Percentiles rank a stretch among this genome's conserved stretches.
Evolutionary conservation across 2,329 filamentous ascomycete species (phyloP).

Genomic region (Claviceps capensis): DNA sequence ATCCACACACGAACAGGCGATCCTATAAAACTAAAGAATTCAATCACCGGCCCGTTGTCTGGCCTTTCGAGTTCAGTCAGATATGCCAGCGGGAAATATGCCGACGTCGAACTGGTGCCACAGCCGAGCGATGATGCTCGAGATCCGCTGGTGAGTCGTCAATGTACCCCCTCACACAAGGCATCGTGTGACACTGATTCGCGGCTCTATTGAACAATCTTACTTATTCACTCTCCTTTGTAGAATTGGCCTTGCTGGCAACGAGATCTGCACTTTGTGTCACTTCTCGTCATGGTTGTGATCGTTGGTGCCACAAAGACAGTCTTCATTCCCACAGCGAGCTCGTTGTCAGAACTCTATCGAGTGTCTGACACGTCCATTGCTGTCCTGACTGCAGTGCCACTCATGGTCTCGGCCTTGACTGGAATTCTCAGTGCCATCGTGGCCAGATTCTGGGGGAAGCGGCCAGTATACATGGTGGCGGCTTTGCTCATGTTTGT

Average conservation of each 20-base stretch:
- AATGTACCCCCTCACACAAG: too few relatives aligned
- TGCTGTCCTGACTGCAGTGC: conserved; percentile 37
- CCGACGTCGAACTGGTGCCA: conserved; percentile 33
- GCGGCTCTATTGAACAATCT: too few relatives aligned
- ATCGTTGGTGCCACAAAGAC: conserved; percentile 40
- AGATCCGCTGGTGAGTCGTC: conserved; percentile 37
- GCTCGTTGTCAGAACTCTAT: conserved; percentile 28
- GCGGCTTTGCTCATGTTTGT: conserved; percentile 32
- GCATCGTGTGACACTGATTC: too few relatives aligned
- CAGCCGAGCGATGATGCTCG: conserved; percentile 40
- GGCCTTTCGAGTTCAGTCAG: conserved; percentile 25
- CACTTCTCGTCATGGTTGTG: conserved; percentile 32
- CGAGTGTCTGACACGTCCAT: conserved; percentile 32
- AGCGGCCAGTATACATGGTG: conserved; percentile 37
- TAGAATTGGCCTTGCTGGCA: conserved; percentile 44
- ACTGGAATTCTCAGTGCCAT: conserved; percentile 29
- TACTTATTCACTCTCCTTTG: not conserved
- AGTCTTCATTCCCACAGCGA: conserved; percentile 34
- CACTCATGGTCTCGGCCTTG: conserved; percentile 35
- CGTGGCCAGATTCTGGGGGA: conserved; percentile 34
- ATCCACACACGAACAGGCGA: not conserved
- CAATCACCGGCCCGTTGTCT: conserved; percentile 7
- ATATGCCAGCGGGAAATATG: conserved; percentile 30
- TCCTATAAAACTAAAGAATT: conserved; percentile 1
- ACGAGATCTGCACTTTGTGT: conserved; percentile 33